phyloP scores from a whole-genome alignment of 805 yeast genomes.

The Priceomyces castillae region DNA sequence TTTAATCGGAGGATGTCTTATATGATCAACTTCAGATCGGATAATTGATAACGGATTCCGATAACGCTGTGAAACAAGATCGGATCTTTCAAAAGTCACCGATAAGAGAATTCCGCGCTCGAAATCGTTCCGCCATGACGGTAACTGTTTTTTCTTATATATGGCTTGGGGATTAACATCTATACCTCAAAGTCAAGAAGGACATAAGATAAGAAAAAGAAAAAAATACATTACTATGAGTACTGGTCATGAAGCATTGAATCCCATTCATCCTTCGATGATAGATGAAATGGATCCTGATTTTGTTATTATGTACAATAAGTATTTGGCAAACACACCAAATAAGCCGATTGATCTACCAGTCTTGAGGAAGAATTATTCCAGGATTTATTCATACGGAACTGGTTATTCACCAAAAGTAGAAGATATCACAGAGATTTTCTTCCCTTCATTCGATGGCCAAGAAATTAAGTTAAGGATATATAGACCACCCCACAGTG shows the following conservation, averaged over 20 bases:
- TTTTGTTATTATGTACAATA: slow-evolving; percentile 32
- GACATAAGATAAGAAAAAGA: not conserved
- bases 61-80: not conserved
- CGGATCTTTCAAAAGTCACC: not conserved
- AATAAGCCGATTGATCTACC: slow-evolving; percentile 27
- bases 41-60: not conserved
- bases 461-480: slow-evolving; percentile 20
- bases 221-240: slow-evolving; percentile 4
- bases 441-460: slow-evolving; percentile 24
- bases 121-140: not conserved
- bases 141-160: not conserved
- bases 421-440: slow-evolving; percentile 22
- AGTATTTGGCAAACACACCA: slow-evolving; percentile 23
- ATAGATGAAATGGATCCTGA: slow-evolving; percentile 30
- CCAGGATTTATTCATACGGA: slow-evolving; percentile 33
- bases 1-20: not conserved
- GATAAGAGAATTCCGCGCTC: not conserved
- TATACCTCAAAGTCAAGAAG: not conserved
- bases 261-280: slow-evolving; percentile 26
- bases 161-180: not conserved
- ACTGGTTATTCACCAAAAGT: slow-evolving; percentile 27
- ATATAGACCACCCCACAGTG: slow-evolving; percentile 23
- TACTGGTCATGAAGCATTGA: slow-evolving; percentile 16
- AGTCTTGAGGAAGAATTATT: slow-evolving; percentile 28
- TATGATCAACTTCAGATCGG: not conserved